A percentile compares a stretch with the other conserved stretches of the same genome.
Conservation (phyloP, 176 grass and related monocot species). For the Panicum miliaceum region DNA sequence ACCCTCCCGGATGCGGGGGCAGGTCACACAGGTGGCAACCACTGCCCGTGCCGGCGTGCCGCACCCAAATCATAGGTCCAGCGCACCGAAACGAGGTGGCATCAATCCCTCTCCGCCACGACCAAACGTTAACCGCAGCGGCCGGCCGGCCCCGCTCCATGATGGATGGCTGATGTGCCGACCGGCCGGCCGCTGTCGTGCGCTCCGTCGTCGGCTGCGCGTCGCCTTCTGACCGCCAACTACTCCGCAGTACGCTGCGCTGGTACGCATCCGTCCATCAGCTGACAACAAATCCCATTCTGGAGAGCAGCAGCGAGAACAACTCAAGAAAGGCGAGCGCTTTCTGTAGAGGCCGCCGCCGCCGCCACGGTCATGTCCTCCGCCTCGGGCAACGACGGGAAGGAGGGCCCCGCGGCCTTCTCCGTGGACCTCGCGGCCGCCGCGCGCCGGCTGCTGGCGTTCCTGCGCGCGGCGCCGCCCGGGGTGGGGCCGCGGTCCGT, state of each 20-base stretch:
- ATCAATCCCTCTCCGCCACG: background rate
- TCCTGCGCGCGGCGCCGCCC: slow-evolving; percentile 60
- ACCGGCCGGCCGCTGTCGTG: background rate
- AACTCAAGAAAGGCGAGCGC: background rate
- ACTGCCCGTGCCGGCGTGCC: background rate
- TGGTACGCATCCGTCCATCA: background rate
- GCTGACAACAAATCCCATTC: background rate
- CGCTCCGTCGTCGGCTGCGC: background rate
- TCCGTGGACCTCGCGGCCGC: slow-evolving; percentile 68
- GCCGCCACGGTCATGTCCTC: background rate
- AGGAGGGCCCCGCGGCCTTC: background rate
- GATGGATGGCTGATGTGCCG: background rate
- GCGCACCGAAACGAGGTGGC: background rate
- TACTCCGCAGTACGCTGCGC: background rate
- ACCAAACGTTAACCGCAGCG: background rate
- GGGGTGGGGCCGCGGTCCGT: slow-evolving; percentile 40
- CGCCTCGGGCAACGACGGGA: slow-evolving; percentile 1
- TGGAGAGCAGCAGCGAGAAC: background rate
- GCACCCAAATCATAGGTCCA: background rate
- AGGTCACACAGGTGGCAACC: background rate
- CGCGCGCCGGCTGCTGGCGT: slow-evolving; percentile 69
- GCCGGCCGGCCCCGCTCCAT: background rate
- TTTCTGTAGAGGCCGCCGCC: background rate
- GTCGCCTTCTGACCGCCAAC: background rate
- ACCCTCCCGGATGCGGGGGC: background rate